Conservation (phyloP, 2,329 filamentous ascomycete genomes). For the Colletotrichum scovillei region DNA sequence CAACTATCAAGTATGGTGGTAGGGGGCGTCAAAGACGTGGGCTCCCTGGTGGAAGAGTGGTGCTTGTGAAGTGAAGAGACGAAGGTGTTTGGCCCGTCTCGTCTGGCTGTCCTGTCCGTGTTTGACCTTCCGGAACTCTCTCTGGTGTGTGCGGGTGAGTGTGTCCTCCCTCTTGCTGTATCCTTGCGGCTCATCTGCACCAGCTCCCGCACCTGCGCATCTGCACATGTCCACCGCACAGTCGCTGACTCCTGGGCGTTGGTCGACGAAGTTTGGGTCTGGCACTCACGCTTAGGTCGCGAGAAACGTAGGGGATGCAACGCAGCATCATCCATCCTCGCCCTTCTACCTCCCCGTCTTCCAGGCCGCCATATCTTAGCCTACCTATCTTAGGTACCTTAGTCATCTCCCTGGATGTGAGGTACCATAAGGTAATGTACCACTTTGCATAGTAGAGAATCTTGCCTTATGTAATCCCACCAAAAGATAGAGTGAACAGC, state of each 20-base stretch:
- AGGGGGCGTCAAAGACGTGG: not conserved
- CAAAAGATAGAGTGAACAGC: not conserved
- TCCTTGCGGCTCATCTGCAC: not conserved
- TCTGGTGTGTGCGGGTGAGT: not conserved
- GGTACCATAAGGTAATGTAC: no score
- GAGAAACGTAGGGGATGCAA: slow-evolving; percentile 9
- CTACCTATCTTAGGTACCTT: no score
- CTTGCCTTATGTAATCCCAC: no score
- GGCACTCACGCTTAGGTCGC: not conserved
- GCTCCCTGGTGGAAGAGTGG: not conserved
- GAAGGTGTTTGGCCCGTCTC: not conserved
- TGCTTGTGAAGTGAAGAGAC: not conserved
- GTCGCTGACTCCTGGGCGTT: not conserved
- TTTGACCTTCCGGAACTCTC: slow-evolving; percentile 18
- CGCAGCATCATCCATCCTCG: not conserved
- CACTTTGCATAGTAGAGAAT: no score
- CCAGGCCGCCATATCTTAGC: not conserved
- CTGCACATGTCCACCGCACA: not conserved
- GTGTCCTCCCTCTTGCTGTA: slow-evolving; percentile 1
- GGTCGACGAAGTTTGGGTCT: not conserved
- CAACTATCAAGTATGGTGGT: not conserved
- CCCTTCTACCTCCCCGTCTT: not conserved
- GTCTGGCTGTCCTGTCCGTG: not conserved
- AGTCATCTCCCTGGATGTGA: no score
- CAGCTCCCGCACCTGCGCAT: not conserved